phyloP scores from a whole-genome alignment of 768 basidiomycete genomes.

The Rhodotorula graminis region DNA sequence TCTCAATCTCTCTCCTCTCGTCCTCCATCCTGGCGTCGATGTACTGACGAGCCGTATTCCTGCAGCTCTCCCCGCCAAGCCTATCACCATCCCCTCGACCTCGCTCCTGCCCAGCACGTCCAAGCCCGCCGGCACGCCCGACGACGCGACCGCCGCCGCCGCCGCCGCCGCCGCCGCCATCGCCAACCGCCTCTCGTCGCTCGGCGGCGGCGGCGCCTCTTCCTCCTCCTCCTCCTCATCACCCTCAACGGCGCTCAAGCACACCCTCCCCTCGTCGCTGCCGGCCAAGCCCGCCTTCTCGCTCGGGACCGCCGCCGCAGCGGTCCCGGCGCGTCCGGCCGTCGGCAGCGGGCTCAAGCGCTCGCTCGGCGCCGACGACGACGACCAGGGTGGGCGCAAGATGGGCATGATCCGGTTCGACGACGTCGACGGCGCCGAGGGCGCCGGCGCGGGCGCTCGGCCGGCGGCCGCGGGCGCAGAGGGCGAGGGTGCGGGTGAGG shows the following conservation, averaged over 20 bases:
- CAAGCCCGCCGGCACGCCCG: constrained; percentile 3
- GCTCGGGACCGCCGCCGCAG: constrained; percentile 8
- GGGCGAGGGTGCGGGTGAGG: not conserved
- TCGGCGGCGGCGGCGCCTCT: not conserved
- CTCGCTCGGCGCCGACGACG: constrained; percentile 37
- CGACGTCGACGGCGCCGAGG: constrained; percentile 14
- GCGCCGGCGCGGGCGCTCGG: not conserved
- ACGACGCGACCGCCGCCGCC: constrained; percentile 22
- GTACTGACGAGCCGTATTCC: no score
- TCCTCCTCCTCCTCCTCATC: not conserved
- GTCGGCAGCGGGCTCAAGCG: constrained; percentile 22
- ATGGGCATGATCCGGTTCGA: constrained; percentile 40
- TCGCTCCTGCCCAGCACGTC: not conserved
- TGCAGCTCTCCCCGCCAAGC: constrained; percentile 9
- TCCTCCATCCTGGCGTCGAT: not conserved
- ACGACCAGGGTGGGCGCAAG: constrained; percentile 33
- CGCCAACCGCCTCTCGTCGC: constrained; percentile 23
- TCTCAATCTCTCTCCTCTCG: not conserved
- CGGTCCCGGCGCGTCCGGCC: not conserved
- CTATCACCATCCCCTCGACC: not conserved
- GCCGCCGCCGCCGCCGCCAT: constrained; percentile 36
- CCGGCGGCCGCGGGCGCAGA: not conserved
- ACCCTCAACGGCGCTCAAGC: not conserved
- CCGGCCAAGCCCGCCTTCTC: constrained; percentile 37
- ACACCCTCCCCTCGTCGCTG: constrained; percentile 20